These are phyloP conservation scores for Cubamyces lactineus DNA, from an alignment of 768 basidiomycete species.

Conservation along the genomic window DNA sequence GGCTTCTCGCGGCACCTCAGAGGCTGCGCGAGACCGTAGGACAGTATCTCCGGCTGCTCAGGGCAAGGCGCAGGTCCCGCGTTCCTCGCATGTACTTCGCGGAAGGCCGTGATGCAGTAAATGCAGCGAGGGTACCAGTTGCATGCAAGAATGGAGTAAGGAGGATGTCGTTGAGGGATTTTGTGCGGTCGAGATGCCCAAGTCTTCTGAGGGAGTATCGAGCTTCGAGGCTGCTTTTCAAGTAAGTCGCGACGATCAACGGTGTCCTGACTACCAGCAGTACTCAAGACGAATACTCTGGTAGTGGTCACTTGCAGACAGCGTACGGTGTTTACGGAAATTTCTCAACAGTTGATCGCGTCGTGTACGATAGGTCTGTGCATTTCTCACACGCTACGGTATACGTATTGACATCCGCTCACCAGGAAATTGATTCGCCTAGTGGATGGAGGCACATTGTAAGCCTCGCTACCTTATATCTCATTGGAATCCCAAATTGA, in stretches of 20 bases:
- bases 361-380: constrained; percentile 57
- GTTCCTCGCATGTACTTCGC: constrained; percentile 26
- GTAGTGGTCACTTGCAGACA: constrained; percentile 66
- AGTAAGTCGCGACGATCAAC: constrained; percentile 20
- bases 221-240: constrained; percentile 35
- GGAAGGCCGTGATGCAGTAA: constrained; percentile 5
- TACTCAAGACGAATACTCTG: neutral
- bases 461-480: constrained; percentile 26
- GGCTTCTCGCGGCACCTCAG: neutral
- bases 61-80: neutral
- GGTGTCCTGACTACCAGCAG: too few species aligned
- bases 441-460: constrained; percentile 69
- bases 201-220: constrained; percentile 31
- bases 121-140: constrained; percentile 20
- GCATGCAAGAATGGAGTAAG: constrained; percentile 6
- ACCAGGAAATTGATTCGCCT: constrained; percentile 51
- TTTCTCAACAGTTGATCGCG: constrained; percentile 57
- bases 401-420: neutral
- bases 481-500: neutral
- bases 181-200: constrained; percentile 32
- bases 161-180: constrained; percentile 23
- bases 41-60: neutral
- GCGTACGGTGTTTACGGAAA: constrained; percentile 60
- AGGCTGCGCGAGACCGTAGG: neutral
- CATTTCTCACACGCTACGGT: neutral